Evolutionary conservation across 768 basidiomycete species (phyloP), one percentile per base, ranked within the genome.

Genomic region (Candolleomyces aberdarensis): DNA sequence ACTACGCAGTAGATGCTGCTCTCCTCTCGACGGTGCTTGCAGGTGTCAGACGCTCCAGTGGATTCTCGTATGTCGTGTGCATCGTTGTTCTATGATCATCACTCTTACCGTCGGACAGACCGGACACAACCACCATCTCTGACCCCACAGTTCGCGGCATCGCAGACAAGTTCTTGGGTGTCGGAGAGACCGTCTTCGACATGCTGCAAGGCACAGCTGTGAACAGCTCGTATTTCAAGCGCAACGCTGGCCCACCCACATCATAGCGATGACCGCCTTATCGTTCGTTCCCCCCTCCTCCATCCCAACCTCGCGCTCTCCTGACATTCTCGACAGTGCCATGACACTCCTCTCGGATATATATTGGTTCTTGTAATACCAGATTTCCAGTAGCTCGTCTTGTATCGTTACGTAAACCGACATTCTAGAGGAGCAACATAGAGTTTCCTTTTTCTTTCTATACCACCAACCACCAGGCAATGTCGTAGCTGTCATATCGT

Each of bases 121-220:
- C 88, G 26, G 78, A 93, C 66, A 84, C 90, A 17, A 76, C 80
- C 48, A 67, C 74, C 10, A 89, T 98, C 62, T 77, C 90, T 43
- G 94, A 98, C 68, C 82, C 89, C 2, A 94, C 90, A 9, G 63
- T 87, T 14, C 88, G 91, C 54, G 83, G 85, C 17, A 74, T 92
- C 10, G 87, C 92, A 3, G 91, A 97, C 66, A 84, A 82, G 60
- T 95, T 94, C 70, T 80, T 98, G 55, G 85, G 87, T 40, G 78
- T 94, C 26, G 96, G 96, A 56, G 96, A 98, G 75, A 86, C 88
- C 4, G 74, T 96, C 39, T 98, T 96, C 76, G 91, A 93, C 69
- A 82, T 94, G 73, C 77, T 89, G 40, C 89, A 94, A 67, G 88
- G 85, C 11, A 86, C 88, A 2, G 92, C 87, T n/a, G 91, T 97